phyloP scores from a whole-genome alignment of 495 filamentous ascomycete species.

The Lasiosphaeris hirsuta region DNA sequence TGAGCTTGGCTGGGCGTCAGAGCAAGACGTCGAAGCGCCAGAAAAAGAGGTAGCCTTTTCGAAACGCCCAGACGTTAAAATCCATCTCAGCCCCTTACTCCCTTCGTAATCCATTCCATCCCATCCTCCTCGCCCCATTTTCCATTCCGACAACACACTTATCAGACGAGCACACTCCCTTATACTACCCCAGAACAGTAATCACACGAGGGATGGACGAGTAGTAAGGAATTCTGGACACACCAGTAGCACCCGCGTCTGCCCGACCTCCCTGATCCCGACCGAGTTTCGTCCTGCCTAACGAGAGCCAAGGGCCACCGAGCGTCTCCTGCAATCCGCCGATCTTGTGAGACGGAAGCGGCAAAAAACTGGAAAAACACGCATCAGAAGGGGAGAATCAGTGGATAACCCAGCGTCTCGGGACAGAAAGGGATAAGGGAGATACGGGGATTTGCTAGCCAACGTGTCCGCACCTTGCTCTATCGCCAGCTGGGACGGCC shows the following conservation, averaged over 20 bases:
- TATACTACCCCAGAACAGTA: background rate
- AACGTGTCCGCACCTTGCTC: too few relatives aligned
- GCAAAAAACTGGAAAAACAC: background rate
- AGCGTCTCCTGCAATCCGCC: constrained; percentile 6
- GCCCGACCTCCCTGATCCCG: background rate
- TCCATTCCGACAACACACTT: background rate
- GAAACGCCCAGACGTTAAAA: constrained; percentile 3
- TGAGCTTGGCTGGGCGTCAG: constrained; percentile 7
- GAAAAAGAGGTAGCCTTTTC: constrained; percentile 12
- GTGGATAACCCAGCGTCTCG: background rate
- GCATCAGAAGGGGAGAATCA: background rate
- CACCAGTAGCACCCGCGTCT: too few relatives aligned
- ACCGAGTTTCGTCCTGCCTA: background rate
- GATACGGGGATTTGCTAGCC: background rate
- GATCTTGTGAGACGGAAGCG: constrained; percentile 4
- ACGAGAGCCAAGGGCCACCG: background rate
- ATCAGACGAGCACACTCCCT: background rate
- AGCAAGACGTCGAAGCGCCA: background rate
- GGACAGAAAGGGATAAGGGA: background rate
- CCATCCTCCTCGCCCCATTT: background rate
- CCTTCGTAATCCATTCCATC: background rate
- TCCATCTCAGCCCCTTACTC: background rate
- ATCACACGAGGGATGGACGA: too few relatives aligned
- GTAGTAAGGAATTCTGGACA: too few relatives aligned
- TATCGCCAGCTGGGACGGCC: too few relatives aligned